Percentiles rank a stretch among this genome's conserved stretches.
Evolutionary conservation across 202 grass and related monocot species (phyloP).

Genomic region (Brachypodium distachyon): DNA sequence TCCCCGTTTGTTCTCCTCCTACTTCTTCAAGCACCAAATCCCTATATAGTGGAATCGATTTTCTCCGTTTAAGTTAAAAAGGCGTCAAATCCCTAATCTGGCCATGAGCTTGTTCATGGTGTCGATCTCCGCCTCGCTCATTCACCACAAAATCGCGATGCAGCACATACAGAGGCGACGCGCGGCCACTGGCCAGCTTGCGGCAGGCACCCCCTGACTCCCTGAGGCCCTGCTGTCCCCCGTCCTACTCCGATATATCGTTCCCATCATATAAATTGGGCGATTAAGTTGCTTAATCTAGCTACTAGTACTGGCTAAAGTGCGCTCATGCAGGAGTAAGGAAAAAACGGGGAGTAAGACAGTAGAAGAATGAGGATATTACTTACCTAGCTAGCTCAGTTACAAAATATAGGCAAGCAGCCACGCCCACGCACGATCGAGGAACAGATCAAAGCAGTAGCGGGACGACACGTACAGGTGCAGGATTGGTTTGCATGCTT

Average conservation of each 20-base stretch:
- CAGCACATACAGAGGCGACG: too few relatives aligned
- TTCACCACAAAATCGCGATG: too few relatives aligned
- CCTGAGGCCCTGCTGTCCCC: too few relatives aligned
- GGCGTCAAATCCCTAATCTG: background rate
- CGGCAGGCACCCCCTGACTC: too few relatives aligned
- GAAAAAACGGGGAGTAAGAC: background rate
- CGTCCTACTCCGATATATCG: too few relatives aligned
- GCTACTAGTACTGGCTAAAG: too few relatives aligned
- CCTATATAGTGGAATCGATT: too few relatives aligned
- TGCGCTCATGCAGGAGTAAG: background rate
- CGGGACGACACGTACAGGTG: conserved; percentile 2
- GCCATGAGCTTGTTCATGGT: background rate
- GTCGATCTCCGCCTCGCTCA: background rate
- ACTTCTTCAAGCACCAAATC: background rate
- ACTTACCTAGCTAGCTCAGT: background rate
- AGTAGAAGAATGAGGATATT: background rate
- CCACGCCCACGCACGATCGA: background rate
- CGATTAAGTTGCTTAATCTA: background rate
- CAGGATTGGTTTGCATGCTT: background rate
- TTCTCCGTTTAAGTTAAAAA: background rate
- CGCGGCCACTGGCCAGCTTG: too few relatives aligned
- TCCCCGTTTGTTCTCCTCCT: background rate
- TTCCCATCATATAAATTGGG: background rate
- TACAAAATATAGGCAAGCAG: background rate
- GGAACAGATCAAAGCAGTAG: background rate